These are phyloP conservation scores for Monosporascus sp. DNA, from an alignment of 2,329 filamentous ascomycete species.

Conservation along the genomic window DNA sequence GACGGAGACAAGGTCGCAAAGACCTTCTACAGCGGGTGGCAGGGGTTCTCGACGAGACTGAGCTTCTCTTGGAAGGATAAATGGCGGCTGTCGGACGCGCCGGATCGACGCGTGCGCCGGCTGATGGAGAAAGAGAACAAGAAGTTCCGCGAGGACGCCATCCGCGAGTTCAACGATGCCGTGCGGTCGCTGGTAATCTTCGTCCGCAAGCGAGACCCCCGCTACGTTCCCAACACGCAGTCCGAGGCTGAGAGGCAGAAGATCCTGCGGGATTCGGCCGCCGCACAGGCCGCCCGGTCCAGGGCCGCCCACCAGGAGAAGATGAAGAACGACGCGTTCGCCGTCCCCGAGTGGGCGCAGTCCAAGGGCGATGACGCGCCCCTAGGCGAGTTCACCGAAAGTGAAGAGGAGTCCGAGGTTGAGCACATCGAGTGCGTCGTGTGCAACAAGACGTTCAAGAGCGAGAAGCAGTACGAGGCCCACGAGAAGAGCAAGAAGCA, in stretches of 20 bases:
- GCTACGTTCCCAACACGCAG: conserved; percentile 71
- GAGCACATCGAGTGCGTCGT: conserved; percentile 68
- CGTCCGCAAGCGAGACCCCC: conserved; percentile 83
- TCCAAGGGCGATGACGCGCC: conserved; percentile 46
- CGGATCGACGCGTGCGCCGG: conserved; percentile 75
- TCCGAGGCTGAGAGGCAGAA: conserved; percentile 78
- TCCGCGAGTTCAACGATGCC: conserved; percentile 87
- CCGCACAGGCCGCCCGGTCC: conserved; percentile 77
- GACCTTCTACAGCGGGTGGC: conserved; percentile 77
- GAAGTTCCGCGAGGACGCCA: conserved; percentile 72
- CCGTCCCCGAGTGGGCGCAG: conserved; percentile 71
- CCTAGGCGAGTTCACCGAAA: conserved; percentile 53
- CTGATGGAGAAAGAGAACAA: conserved; percentile 96
- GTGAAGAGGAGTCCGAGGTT: conserved; percentile 48
- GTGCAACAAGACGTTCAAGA: conserved; percentile 80
- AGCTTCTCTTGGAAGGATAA: conserved; percentile 85
- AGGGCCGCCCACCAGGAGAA: conserved; percentile 77
- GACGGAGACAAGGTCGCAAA: conserved; percentile 71
- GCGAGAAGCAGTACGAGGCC: conserved; percentile 82
- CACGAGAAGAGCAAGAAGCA: conserved; percentile 98
- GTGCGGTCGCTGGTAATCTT: conserved; percentile 83
- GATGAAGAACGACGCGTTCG: conserved; percentile 49
- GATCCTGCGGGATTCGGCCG: conserved; percentile 68
- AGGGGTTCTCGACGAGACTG: conserved; percentile 76
- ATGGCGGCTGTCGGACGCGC: conserved; percentile 77